Percentiles rank a stretch among this genome's conserved stretches.
phyloP scores from a whole-genome alignment of 768 basidiomycete genomes.

The Tylopilus vinaceipallidus region DNA sequence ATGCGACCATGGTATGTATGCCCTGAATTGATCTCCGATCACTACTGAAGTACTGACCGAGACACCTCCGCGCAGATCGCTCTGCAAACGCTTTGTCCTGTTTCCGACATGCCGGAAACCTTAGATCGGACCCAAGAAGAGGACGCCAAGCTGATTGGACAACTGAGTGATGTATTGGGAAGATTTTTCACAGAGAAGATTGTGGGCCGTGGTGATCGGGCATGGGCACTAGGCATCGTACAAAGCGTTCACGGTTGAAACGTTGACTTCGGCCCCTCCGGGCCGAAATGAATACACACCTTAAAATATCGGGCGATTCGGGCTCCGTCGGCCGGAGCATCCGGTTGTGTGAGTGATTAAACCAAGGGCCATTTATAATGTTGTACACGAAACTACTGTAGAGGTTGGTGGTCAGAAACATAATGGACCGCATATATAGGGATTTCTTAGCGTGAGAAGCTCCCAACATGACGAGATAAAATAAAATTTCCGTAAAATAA shows the following conservation, averaged over 20 bases:
- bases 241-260: constrained; percentile 25
- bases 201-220: constrained; percentile 45
- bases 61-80: constrained; percentile 48
- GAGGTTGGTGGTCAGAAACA: background rate
- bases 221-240: constrained; percentile 64
- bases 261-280: background rate
- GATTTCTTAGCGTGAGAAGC: no score
- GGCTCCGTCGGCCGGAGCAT: no score
- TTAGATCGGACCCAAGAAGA: constrained; percentile 47
- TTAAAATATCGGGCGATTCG: background rate
- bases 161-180: constrained; percentile 56
- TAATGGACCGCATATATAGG: no score
- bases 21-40: background rate
- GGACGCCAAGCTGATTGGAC: constrained; percentile 46
- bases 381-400: background rate
- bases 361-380: no score
- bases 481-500: no score
- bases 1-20: constrained; percentile 64
- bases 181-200: constrained; percentile 59
- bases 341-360: background rate
- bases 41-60: no score
- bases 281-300: no score
- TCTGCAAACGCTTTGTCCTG: constrained; percentile 54
- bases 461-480: no score
- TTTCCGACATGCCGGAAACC: constrained; percentile 57